Percentiles rank a stretch among this genome's conserved stretches.
These are phyloP conservation scores for Colletotrichum zoysiae DNA, from an alignment of 2,329 filamentous ascomycete species.

Conservation along the genomic window DNA sequence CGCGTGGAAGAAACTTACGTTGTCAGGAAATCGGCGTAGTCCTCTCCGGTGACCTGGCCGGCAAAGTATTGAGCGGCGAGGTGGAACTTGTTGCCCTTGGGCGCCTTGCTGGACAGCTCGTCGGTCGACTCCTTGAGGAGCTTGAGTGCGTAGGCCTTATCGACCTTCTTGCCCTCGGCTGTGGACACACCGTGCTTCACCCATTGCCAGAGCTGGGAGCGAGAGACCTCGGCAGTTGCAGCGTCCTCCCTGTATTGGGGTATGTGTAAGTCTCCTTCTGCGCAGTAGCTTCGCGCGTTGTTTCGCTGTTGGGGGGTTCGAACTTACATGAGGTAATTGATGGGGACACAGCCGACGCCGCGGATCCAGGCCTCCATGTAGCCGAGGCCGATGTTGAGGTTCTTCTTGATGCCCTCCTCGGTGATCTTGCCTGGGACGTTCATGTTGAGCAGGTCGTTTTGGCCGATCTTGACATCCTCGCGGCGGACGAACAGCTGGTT, in stretches of 20 bases:
- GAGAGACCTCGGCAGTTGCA: constrained; percentile 94
- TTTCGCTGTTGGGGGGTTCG: constrained; percentile 9
- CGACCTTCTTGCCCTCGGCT: constrained; percentile 89
- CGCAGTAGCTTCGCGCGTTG: constrained; percentile 41
- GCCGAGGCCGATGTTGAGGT: constrained; percentile 93
- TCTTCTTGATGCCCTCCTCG: constrained; percentile 96
- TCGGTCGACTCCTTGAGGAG: constrained; percentile 89
- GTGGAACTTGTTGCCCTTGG: constrained; percentile 91
- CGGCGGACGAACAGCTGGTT: constrained; percentile 92
- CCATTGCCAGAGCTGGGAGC: constrained; percentile 98
- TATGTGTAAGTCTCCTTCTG: constrained; percentile 4
- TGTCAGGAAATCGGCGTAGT: constrained; percentile 97
- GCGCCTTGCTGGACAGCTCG: constrained; percentile 78
- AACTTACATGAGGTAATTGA: constrained; percentile 91
- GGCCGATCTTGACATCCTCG: constrained; percentile 87
- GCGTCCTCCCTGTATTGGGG: constrained; percentile 78
- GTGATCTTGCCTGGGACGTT: constrained; percentile 94
- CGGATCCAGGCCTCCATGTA: constrained; percentile 99
- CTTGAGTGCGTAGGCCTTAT: constrained; percentile 90
- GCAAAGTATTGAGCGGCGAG: constrained; percentile 94
- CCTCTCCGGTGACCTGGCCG: constrained; percentile 93
- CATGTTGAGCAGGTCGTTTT: constrained; percentile 96
- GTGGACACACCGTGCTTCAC: constrained; percentile 79
- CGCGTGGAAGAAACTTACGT: constrained; percentile 65
- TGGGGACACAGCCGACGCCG: constrained; percentile 94